Base-by-base conservation (phyloP, 1,284 basidiomycete species). In the Austroboletus novae-zelandiae region DNA sequence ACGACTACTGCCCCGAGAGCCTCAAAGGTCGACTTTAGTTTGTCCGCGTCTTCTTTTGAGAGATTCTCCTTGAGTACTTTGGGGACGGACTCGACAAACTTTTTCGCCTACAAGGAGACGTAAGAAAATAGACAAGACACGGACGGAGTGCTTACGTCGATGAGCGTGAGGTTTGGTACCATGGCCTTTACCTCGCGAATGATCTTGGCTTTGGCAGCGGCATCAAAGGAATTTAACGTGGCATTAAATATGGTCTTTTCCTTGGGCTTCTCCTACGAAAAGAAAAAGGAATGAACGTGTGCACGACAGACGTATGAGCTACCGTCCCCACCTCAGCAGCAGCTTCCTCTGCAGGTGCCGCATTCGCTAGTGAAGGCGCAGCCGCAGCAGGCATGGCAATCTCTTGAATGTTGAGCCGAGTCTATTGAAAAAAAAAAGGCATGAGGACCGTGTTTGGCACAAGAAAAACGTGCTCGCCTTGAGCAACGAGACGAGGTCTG, bases 211-310 rank as follows among this genome's bases (percentile, higher is more conserved):
- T 99, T 98, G 52, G 90, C 79, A 18, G 82, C 75, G 4, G 92
- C 81, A 57, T 96, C 94, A 64, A 98, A 95, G 53, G 92, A 92
- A 67, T 94, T 91, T 40, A 98, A 80, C 71, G 88, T 96, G 66
- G 98, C 86, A 61, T 88, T 96, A 76, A 99, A 99, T 40, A 96
- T 82, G 9, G 95, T 97, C 85, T 99, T 99, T 75, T 99, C 97
- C 76, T 98, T 98, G 45, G 95, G 95, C 71, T 97, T 97, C 70
- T 95, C 94, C 81, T 93, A 60, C 25, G 7, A 43, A 37, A 18
- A 23, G 20, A 27, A 27, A 27, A 27, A 27, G n/a, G 27, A 18
- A 36, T 47, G 36, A 37, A 20, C 25, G 14, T 10, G 43, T 10
- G 37, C 17, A 50, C 37, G 5, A 4, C 18, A 1, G 9, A 14